These are phyloP conservation scores for Lentinus tigrinus DNA, from an alignment of 768 basidiomycete genomes.

Conservation along the genomic window DNA sequence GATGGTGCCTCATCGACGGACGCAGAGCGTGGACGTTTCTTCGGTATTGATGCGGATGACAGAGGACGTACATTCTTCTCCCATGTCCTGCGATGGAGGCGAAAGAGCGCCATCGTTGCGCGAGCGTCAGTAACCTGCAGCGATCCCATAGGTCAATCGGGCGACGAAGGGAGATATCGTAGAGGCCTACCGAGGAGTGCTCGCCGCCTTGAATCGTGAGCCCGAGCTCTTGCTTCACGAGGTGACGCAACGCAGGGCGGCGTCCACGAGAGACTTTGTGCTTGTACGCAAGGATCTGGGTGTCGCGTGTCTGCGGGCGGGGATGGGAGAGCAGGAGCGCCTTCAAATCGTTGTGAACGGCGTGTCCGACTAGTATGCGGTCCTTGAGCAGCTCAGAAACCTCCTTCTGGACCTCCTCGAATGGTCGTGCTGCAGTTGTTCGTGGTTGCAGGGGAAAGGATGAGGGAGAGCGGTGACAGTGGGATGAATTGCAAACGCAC, in stretches of 20 bases:
- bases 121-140: slow-evolving; percentile 85
- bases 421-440: slow-evolving; percentile 64
- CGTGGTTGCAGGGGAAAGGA: too few species aligned
- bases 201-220: slow-evolving; percentile 84
- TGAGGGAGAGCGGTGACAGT: too few species aligned
- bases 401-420: slow-evolving; percentile 74
- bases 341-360: slow-evolving; percentile 87
- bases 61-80: slow-evolving; percentile 39
- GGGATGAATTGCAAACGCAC: slow-evolving; percentile 36
- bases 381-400: slow-evolving; percentile 78
- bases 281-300: slow-evolving; percentile 60
- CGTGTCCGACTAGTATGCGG: slow-evolving; percentile 85
- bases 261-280: slow-evolving; percentile 60
- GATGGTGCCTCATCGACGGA: slow-evolving; percentile 1
- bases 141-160: neutral
- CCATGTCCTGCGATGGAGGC: slow-evolving; percentile 81
- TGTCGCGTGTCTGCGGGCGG: slow-evolving; percentile 62
- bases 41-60: neutral
- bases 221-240: slow-evolving; percentile 78
- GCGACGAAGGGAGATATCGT: neutral
- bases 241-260: slow-evolving; percentile 72
- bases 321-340: slow-evolving; percentile 33
- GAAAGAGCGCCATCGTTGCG: slow-evolving; percentile 92
- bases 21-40: slow-evolving; percentile 13
- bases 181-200: slow-evolving; percentile 76